Evolutionary conservation across 805 yeast species (phyloP), one percentile per base, ranked within the genome.

Genomic region (Priceomyces medius): DNA sequence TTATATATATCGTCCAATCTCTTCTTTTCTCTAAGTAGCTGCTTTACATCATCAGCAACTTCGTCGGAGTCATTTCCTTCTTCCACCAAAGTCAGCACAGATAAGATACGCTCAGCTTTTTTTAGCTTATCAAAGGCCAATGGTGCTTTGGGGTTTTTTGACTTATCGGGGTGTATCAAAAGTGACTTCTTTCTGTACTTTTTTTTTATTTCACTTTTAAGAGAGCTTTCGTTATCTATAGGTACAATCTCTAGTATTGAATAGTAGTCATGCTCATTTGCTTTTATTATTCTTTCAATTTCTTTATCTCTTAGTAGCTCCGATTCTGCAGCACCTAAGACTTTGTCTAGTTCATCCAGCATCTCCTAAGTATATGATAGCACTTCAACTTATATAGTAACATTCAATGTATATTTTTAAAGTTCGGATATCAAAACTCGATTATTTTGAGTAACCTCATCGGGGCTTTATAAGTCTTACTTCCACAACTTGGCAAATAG

Each of bases 161-260:
- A 70, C 53, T 80, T 81, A 54, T 83, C 90, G 0, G 90, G 90
- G 55, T 83, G 90, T 13, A 83, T 76, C 43, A 80, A 59, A 27
- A 83, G 60, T 2, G 88, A 80, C 54, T 78, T 81, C 58, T 71
- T 73, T 19, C 88, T 63, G 54, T 72, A 83, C 29, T 62, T 49
- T 44, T 67, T 74, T 47, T 71, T 73, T 41, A 81, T 71, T 37
- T 64, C 72, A 7, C 52, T 44, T 73, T 8, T 76, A 71, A 49
- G 61, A 63, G 26, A 70, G 41, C 26, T 42, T 13, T 40, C 41
- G 14, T 38, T 31, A 6, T n/a, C 41, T 19, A 54, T 44, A 1
- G 73, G 71, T 35, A 55, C 50, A 29, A 69, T 49, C 24, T 76
- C 80, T 19, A 83, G 57, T 2, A 83, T 64, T 2, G 80, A 66